These are phyloP conservation scores for Aureobasidium sp. DNA, from an alignment of 2,329 filamentous ascomycete species.

Conservation along the genomic window DNA sequence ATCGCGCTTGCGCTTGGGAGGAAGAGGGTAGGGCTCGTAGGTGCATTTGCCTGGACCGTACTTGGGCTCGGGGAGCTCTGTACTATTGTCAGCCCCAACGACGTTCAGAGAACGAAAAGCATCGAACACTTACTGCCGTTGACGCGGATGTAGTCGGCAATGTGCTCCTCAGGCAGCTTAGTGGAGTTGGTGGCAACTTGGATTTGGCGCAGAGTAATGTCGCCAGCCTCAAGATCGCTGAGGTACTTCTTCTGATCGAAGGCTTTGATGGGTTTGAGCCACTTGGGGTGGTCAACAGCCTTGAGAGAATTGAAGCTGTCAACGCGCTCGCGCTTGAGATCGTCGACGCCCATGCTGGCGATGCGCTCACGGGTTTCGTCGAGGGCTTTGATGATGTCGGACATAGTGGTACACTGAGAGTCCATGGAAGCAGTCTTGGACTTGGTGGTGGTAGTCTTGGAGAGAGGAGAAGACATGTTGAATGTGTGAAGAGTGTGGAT, in stretches of 20 bases:
- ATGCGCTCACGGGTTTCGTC: background rate
- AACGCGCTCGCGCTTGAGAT: background rate
- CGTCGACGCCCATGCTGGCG: background rate
- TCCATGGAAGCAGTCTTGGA: background rate
- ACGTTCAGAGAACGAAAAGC: background rate
- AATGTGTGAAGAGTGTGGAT: background rate
- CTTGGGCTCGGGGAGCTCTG: background rate
- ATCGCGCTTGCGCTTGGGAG: background rate
- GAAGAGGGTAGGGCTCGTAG: background rate
- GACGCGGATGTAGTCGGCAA: background rate
- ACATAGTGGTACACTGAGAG: background rate
- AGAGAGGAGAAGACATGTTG: background rate
- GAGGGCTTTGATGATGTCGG: background rate
- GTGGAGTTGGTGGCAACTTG: background rate
- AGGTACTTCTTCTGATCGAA: constrained; percentile 2
- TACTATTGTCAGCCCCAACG: background rate
- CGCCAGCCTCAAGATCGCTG: background rate
- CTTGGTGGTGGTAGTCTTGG: background rate
- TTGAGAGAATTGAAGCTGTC: background rate
- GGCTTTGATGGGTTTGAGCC: background rate
- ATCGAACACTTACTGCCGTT: background rate
- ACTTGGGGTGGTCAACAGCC: background rate
- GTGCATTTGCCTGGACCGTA: background rate
- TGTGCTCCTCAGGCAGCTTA: constrained; percentile 15
- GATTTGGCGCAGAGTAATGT: background rate